Evolutionary conservation across 345 rosid genomes (phyloP), one percentile per base, ranked within the genome.

Genomic region (Microcos paniculata): DNA sequence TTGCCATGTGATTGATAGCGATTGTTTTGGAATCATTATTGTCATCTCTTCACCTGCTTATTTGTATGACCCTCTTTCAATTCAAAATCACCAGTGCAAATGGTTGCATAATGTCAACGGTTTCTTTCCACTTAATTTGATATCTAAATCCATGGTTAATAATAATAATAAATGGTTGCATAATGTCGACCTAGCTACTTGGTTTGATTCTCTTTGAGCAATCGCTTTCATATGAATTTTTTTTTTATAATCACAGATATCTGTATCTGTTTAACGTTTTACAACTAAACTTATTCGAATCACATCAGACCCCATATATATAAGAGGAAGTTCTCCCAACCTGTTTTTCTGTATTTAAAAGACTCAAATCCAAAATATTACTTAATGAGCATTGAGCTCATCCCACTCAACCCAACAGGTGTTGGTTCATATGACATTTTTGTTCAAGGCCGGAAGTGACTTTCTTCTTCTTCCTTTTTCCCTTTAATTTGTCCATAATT

Each of bases 1-100:
- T 81, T 74, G 35, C 80, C 91, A 86, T 86, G 91, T 88, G 91
- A 82, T 73, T 71, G 88, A 84, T 79, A 33, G 86, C n/a, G 87
- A 88, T 82, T 18, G 73, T 42, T 76, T 83, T 72, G 84, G 89
- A 84, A 83, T 86, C 81, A 77, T 77, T 71, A 24, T 62, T 19
- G 75, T 67, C 87, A 84, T 77, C 81, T 58, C 77, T 43, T 79
- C 71, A 80, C 76, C 79, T 76, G 74, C 73, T 61, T 28, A 10
- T 30, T 51, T 45, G 7, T 21, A 23, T 55, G 66, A 38, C 70
- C 26, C 67, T 42, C 40, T 51, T 74, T 65, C 46, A 58, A 70
- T 28, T 69, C 57, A 31, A 74, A 74, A 55, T 58, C 73, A 4
- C 56, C 46, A 59, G n/a, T 65, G 72, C 74, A 83, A 56, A 72